Conservation (phyloP, 2,329 filamentous ascomycete species). For the Hypoxylon sp. region DNA sequence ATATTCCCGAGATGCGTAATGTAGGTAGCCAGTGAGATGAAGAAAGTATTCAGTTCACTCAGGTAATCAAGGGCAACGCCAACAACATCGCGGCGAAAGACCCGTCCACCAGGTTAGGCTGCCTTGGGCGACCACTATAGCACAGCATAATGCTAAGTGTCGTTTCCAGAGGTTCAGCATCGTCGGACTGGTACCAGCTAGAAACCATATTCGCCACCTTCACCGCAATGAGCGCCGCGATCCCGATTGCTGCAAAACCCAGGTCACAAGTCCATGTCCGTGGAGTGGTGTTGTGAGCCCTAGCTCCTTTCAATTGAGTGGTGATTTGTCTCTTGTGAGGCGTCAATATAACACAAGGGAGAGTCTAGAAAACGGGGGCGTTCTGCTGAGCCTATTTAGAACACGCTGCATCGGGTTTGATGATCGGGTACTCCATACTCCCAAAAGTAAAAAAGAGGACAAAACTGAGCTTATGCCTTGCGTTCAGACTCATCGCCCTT, state of each 20-base stretch:
- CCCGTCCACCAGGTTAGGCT: background rate
- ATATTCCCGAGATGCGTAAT: constrained; percentile 3
- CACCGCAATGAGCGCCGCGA: background rate
- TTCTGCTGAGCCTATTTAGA: constrained; percentile 9
- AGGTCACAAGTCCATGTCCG: background rate
- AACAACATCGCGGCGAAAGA: background rate
- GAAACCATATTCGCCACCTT: background rate
- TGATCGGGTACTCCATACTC: background rate
- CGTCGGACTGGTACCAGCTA: constrained; percentile 4
- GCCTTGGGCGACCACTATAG: background rate
- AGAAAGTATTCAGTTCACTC: background rate
- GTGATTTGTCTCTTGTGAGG: constrained; percentile 23
- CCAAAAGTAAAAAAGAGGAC: constrained; percentile 1
- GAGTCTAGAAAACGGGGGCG: background rate
- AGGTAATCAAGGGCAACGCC: background rate
- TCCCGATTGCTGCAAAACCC: background rate
- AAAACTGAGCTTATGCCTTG: constrained; percentile 19
- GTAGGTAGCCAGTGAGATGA: background rate
- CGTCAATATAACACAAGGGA: constrained; percentile 16
- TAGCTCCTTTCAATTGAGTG: constrained; percentile 16
- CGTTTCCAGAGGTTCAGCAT: background rate
- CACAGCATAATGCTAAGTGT: constrained; percentile 5
- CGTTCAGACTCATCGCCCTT: constrained; percentile 29
- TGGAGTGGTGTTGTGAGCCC: background rate
- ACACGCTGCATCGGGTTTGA: constrained; percentile 1